A percentile compares a stretch with the other conserved stretches of the same genome.
Conservation (phyloP, 208 protist species). For the Crithidia fasciculata region DNA sequence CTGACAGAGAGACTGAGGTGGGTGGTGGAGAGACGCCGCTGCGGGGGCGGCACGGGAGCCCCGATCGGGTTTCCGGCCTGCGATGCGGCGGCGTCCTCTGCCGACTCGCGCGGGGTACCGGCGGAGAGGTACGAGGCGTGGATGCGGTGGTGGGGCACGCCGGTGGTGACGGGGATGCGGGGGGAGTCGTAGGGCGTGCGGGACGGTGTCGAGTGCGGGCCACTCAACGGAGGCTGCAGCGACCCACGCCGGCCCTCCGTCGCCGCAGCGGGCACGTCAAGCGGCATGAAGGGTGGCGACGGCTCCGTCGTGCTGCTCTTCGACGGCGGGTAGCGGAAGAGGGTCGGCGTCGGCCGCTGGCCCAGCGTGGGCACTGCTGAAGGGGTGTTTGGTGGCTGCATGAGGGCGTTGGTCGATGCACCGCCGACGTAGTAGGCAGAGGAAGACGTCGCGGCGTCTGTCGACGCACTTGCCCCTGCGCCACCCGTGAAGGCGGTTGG, state of each 20-base stretch:
- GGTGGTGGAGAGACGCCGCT: constrained; percentile 30
- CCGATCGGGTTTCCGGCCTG: not conserved
- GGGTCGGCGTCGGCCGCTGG: constrained; percentile 6
- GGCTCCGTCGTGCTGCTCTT: not conserved
- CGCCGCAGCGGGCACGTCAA: not conserved
- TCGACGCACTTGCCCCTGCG: not conserved
- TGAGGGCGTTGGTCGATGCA: not conserved
- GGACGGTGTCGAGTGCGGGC: not conserved
- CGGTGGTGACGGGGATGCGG: not conserved
- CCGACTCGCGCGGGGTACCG: not conserved
- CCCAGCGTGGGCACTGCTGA: not conserved
- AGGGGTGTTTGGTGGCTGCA: no score
- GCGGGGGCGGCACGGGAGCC: not conserved
- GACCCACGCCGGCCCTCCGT: not conserved
- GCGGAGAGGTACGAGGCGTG: constrained; percentile 1
- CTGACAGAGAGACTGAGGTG: constrained; percentile 16
- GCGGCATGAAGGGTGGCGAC: not conserved
- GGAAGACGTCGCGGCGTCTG: constrained; percentile 6
- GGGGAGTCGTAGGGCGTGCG: constrained; percentile 4
- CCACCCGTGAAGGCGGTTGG: not conserved
- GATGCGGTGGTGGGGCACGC: constrained; percentile 2
- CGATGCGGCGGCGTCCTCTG: not conserved
- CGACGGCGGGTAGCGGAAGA: constrained; percentile 13
- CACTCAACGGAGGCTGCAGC: constrained; percentile 1
- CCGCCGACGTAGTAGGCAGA: not conserved